A percentile compares a stretch with the other conserved stretches of the same genome.
phyloP scores from a whole-genome alignment of 2,329 filamentous ascomycete species.

The Leptographium procerum region DNA sequence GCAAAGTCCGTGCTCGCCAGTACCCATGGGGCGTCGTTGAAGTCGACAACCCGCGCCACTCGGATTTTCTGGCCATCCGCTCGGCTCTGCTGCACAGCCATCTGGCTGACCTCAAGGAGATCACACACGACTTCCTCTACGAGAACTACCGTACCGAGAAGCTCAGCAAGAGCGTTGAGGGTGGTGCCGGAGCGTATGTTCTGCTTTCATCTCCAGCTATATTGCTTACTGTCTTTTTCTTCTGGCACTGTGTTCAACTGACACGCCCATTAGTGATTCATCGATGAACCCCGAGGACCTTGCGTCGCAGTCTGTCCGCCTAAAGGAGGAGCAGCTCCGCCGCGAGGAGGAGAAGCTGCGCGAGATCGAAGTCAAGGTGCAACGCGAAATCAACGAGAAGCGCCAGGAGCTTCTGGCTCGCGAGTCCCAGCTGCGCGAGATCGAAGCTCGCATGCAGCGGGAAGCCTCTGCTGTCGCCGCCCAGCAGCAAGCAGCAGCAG shows the following conservation, averaged over 20 bases:
- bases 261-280: conserved; percentile 45
- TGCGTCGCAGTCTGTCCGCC: conserved; percentile 89
- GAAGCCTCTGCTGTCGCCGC: conserved; percentile 52
- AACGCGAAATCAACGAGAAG: conserved; percentile 99
- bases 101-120: conserved; percentile 96
- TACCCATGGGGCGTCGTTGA: conserved; percentile 99
- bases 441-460: conserved; percentile 93
- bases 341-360: conserved; percentile 99
- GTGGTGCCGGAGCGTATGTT: conserved; percentile 76
- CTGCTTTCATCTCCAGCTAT: conserved; percentile 1
- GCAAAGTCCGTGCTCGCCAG: conserved; percentile 85
- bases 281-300: conserved; percentile 98
- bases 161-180: conserved; percentile 97
- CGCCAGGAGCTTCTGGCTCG: conserved; percentile 94
- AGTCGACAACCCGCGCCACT: conserved; percentile 98
- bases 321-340: conserved; percentile 99
- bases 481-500: conserved; percentile 18
- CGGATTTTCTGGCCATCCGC: conserved; percentile 93
- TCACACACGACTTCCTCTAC: conserved; percentile 99
- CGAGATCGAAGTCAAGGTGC: conserved; percentile 98
- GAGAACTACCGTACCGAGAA: conserved; percentile 99
- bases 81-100: conserved; percentile 96
- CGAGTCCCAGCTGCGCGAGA: conserved; percentile 97
- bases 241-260: neutral
- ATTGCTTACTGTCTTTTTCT: conserved; percentile 27